These are phyloP conservation scores for Hsuehochloa calcarea DNA, from an alignment of 176 grass and related monocot genomes.

Conservation along the genomic window DNA sequence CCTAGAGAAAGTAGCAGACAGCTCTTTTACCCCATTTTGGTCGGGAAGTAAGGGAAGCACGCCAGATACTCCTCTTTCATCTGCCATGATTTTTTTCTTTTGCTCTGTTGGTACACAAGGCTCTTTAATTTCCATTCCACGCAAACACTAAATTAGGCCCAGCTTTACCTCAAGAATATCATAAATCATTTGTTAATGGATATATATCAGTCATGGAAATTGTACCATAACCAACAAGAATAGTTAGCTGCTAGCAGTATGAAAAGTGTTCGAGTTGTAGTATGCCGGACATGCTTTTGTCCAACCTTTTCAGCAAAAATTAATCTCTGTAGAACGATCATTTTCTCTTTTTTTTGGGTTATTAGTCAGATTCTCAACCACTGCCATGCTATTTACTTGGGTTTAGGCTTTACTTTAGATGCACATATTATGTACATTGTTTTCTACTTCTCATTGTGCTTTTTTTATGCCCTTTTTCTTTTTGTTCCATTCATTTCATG, in stretches of 20 bases:
- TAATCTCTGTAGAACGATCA: neutral
- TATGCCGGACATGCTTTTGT: neutral
- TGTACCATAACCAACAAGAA: neutral
- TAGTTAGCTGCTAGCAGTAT: neutral
- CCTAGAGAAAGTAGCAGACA: neutral
- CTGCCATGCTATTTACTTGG: neutral
- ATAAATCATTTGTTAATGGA: neutral
- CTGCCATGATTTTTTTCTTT: neutral
- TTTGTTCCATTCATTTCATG: slow-evolving; percentile 29
- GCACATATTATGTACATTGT: slow-evolving; percentile 22
- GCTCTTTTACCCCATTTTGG: neutral
- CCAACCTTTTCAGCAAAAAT: neutral
- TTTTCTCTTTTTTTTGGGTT: neutral
- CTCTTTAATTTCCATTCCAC: neutral
- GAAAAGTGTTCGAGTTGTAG: neutral
- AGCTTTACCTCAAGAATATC: too few relatives aligned
- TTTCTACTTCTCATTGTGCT: slow-evolving; percentile 35
- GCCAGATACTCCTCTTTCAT: neutral
- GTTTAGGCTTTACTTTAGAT: slow-evolving; percentile 31
- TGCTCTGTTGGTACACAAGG: neutral
- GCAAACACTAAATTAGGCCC: too few relatives aligned
- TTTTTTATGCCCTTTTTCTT: slow-evolving; percentile 3
- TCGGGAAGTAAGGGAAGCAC: neutral
- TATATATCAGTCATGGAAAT: neutral
- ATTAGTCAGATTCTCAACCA: neutral